Conservation (phyloP, 108 stramenopile species). For the Cyclostephanos tholiformis region DNA sequence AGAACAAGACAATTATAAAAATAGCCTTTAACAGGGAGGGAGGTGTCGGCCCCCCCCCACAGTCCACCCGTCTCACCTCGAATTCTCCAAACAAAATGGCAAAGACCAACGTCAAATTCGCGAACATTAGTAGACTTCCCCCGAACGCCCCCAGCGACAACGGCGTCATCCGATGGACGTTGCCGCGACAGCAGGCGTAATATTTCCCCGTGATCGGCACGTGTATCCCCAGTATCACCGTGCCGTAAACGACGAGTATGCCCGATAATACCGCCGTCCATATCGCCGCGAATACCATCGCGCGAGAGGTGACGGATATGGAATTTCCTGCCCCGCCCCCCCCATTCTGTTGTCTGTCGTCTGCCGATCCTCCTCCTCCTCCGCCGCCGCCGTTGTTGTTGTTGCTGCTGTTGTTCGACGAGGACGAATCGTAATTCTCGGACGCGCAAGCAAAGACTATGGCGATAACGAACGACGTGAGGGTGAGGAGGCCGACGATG, state of each 20-base stretch:
- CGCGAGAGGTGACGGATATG: slow-evolving; percentile 77
- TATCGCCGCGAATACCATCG: slow-evolving; percentile 78
- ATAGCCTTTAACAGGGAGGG: not conserved
- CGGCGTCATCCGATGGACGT: slow-evolving; percentile 82
- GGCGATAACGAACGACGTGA: slow-evolving; percentile 69
- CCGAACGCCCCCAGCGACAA: slow-evolving; percentile 82
- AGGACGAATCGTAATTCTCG: slow-evolving; percentile 34
- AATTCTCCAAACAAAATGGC: slow-evolving; percentile 81
- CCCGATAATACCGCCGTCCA: slow-evolving; percentile 82
- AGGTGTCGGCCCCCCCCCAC: too few relatives aligned
- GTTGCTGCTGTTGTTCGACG: slow-evolving; percentile 19
- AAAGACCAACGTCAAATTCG: slow-evolving; percentile 75
- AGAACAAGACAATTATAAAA: not conserved
- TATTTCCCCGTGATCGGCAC: slow-evolving; percentile 75
- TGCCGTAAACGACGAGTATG: slow-evolving; percentile 74
- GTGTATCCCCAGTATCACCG: slow-evolving; percentile 78
- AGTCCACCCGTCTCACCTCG: slow-evolving; percentile 55
- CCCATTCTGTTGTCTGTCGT: slow-evolving; percentile 42
- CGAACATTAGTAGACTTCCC: slow-evolving; percentile 83
- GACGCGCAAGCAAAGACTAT: slow-evolving; percentile 59
- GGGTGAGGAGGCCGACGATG: slow-evolving; percentile 65
- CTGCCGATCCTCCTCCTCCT: slow-evolving; percentile 18
- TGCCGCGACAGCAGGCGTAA: slow-evolving; percentile 71
- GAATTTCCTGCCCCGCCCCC: slow-evolving; percentile 26
- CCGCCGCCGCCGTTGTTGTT: slow-evolving; percentile 32